Evolutionary conservation across 495 filamentous ascomycete species (phyloP).

Genomic region (Penicillium taxi): DNA sequence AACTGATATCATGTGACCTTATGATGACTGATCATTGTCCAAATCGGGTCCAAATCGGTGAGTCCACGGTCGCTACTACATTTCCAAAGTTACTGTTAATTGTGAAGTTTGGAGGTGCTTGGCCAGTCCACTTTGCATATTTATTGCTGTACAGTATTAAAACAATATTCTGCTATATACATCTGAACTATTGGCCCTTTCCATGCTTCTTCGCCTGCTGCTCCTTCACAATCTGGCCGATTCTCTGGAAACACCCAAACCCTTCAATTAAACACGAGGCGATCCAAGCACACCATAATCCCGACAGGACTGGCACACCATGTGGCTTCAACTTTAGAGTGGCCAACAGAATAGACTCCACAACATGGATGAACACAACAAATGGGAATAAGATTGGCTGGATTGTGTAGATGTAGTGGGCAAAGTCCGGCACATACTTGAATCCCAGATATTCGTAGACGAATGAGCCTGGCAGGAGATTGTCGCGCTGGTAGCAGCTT

Average conservation of each 20-base stretch:
- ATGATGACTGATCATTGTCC: conserved; percentile 11
- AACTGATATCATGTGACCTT: conserved; percentile 13
- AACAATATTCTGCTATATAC: no score
- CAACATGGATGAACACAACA: conserved; percentile 46
- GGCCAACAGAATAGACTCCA: conserved; percentile 46
- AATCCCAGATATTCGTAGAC: conserved; percentile 44
- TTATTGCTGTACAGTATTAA: no score
- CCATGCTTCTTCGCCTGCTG: conserved; percentile 38
- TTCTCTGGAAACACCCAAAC: conserved; percentile 42
- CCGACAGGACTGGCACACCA: conserved; percentile 42
- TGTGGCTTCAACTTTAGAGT: conserved; percentile 45
- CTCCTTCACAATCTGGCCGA: conserved; percentile 48
- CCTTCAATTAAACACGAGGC: conserved; percentile 54
- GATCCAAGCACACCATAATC: conserved; percentile 58
- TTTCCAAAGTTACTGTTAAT: no score
- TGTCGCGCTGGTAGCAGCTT: conserved; percentile 36
- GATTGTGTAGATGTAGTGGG: conserved; percentile 40
- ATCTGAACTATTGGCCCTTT: conserved; percentile 22
- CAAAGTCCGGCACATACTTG: conserved; percentile 39
- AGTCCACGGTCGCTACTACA: no score
- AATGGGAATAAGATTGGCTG: conserved; percentile 38
- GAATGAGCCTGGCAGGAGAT: conserved; percentile 49
- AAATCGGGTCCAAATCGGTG: no score
- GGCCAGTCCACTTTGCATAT: no score
- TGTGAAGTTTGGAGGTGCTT: no score